Evolutionary conservation across 768 basidiomycete genomes (phyloP).

Genomic region (Boletales sp.): DNA sequence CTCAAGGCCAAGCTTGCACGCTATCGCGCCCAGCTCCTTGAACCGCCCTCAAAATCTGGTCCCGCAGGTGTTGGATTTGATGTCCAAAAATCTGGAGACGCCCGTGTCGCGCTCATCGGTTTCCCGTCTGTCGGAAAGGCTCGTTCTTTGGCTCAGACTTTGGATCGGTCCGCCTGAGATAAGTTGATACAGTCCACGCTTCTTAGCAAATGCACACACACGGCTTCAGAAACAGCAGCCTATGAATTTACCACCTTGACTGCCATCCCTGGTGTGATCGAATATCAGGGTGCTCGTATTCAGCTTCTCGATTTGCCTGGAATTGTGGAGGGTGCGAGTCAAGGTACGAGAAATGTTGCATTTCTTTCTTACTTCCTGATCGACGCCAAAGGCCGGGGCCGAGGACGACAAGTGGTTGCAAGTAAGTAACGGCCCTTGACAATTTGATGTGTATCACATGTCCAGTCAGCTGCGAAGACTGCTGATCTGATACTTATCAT

Average conservation of each 20-base stretch:
- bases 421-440: conserved; percentile 41
- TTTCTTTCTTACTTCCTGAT: not conserved
- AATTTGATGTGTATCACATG: conserved; percentile 6
- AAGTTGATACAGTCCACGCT: conserved; percentile 68
- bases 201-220: conserved; percentile 88
- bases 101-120: conserved; percentile 87
- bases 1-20: conserved; percentile 93
- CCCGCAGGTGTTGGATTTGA: conserved; percentile 84
- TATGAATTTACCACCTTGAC: conserved; percentile 96
- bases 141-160: not conserved
- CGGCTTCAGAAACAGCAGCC: conserved; percentile 82
- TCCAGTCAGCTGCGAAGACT: conserved; percentile 67
- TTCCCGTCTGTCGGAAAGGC: conserved; percentile 96
- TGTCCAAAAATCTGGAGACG: conserved; percentile 85
- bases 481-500: conserved; percentile 92
- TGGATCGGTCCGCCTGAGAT: conserved; percentile 3
- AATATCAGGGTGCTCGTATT: conserved; percentile 90
- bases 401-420: conserved; percentile 95
- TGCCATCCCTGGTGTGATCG: conserved; percentile 96
- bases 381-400: conserved; percentile 59
- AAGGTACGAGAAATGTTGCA: conserved; percentile 38
- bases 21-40: conserved; percentile 92
- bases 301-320: conserved; percentile 95
- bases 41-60: conserved; percentile 82
- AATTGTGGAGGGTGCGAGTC: conserved; percentile 91